A percentile compares a stretch with the other conserved stretches of the same genome.
These are phyloP conservation scores for Oenanthe javanica DNA, from an alignment of 140 eudicot species.

Conservation along the genomic window DNA sequence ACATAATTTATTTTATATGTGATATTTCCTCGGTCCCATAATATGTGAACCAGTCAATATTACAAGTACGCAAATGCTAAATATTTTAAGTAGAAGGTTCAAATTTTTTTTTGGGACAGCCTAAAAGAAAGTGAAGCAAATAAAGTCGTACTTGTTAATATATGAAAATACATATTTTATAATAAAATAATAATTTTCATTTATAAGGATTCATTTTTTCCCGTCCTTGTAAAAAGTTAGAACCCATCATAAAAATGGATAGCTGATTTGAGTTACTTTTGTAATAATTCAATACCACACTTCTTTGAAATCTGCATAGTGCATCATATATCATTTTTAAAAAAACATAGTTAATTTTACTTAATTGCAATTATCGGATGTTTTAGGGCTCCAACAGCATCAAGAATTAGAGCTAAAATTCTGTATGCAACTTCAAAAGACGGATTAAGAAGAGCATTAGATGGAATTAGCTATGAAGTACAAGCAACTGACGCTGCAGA, in stretches of 20 bases:
- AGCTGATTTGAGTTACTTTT: not conserved
- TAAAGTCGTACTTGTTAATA: no score
- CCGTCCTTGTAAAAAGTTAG: no score
- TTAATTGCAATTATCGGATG: not conserved
- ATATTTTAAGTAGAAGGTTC: no score
- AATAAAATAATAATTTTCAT: not conserved
- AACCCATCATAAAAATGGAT: not conserved
- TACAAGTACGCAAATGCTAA: no score
- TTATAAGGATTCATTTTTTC: not conserved
- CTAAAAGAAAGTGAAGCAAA: no score
- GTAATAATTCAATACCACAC: not conserved
- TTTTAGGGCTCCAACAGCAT: constrained; percentile 69
- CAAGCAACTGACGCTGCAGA: constrained; percentile 89
- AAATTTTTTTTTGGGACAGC: no score
- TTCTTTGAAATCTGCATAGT: not conserved
- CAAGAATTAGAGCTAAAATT: constrained; percentile 77
- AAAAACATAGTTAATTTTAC: not conserved
- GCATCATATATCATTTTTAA: no score
- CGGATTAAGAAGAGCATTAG: constrained; percentile 76
- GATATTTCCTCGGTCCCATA: no score
- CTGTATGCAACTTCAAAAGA: constrained; percentile 81
- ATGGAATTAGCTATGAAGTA: constrained; percentile 77
- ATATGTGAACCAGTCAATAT: no score
- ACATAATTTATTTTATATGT: no score
- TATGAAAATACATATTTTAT: no score